Evolutionary conservation across 495 filamentous ascomycete genomes (phyloP), one percentile per base, ranked within the genome.

Genomic region (Astrothelium subdiscretum): DNA sequence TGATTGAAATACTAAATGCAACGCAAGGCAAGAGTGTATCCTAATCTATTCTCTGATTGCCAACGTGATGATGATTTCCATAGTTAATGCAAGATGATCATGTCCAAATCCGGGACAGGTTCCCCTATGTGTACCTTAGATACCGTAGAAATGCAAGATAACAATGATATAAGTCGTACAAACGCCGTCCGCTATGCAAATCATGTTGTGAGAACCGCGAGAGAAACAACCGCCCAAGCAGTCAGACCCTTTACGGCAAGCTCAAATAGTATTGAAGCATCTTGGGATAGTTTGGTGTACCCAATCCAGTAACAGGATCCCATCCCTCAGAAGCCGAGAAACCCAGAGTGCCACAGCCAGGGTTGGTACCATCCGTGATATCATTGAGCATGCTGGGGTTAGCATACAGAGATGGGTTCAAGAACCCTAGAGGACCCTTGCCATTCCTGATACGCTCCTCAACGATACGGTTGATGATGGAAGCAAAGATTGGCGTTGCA

Each of bases 351-450:
- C 65, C 65, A 43, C 65, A 67, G 2, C 62, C 62, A 13, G 62
- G 65, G 40, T 67, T 67, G 43, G 3, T 11, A 15, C 86, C 86
- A 11, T 62, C 66, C 12, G 77, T 83, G 51, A 89, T 76, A 69
- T 88, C 86, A 59, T 81, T 83, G 62, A 88, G 78, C 0, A 79
- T 77, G 35, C 78, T 79, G 0, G 85, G 82, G 65, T 88, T 75
- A 0, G 75, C 76, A 69, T 88, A 88, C 15, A 88, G 69, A 3
- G 75, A 72, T 12, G 82, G 85, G 63, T 87, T 86, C 31, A 87
- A 68, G 59, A 87, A 80, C 0, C 85, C 85, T 0, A 87, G 74
- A 0, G 80, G 78, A 20, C 78, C 67, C 62, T 87, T 82, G 43
- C 81, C 82, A 4, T 67, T 72, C 1, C 76, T 77, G 20, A 86